Conservation (phyloP, 202 grass and related monocot species). For the Schoenoplectus triqueter region DNA sequence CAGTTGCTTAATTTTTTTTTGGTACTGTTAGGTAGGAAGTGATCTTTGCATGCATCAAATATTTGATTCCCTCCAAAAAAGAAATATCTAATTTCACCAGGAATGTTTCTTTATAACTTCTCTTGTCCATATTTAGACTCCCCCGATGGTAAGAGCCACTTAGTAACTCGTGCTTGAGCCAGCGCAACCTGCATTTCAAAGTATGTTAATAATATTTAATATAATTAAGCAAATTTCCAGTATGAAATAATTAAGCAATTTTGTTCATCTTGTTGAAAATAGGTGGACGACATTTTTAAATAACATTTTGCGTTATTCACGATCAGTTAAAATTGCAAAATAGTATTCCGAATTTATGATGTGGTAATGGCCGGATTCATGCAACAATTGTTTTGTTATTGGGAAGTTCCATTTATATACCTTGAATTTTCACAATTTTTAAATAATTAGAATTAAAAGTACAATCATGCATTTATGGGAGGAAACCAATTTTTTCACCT, state of each 20-base stretch:
- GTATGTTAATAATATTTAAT: slow-evolving; percentile 14
- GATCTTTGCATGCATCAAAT: slow-evolving; percentile 1
- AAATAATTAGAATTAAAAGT: not conserved
- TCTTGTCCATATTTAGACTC: slow-evolving; percentile 23
- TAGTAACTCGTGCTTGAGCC: slow-evolving; percentile 33
- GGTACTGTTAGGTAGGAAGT: not conserved
- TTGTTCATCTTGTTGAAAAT: not conserved
- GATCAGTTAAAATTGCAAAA: not conserved
- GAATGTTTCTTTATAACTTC: slow-evolving; percentile 13
- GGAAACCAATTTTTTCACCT: not conserved
- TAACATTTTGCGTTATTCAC: not conserved
- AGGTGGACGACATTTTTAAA: not conserved
- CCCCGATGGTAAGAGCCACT: slow-evolving; percentile 32
- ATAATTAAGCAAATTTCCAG: not conserved
- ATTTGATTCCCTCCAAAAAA: not conserved
- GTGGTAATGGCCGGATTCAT: not conserved
- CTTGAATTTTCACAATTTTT: not conserved
- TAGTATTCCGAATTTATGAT: not conserved
- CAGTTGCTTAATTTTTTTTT: not conserved
- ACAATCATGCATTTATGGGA: not conserved
- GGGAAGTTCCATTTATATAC: not conserved
- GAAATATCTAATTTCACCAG: not conserved
- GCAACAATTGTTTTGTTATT: not conserved
- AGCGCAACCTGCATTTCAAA: slow-evolving; percentile 29
- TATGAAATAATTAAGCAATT: not conserved